phyloP scores from a whole-genome alignment of 495 filamentous ascomycete genomes.

The Aspergillus taichungensis region DNA sequence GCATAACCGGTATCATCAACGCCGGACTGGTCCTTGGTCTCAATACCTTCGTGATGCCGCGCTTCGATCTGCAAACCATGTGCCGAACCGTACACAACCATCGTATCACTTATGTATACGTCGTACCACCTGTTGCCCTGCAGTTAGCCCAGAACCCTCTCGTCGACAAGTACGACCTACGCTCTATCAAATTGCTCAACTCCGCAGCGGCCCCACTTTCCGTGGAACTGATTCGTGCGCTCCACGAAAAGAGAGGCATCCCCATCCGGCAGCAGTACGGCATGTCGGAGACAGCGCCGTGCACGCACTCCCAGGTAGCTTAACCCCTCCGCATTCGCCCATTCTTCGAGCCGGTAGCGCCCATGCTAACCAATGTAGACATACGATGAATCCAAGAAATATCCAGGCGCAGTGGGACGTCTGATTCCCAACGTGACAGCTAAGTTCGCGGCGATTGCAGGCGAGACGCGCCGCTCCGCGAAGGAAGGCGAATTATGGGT shows the following conservation, averaged over 20 bases:
- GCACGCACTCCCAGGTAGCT: conserved; percentile 35
- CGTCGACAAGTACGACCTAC: conserved; percentile 62
- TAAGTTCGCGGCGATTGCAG: conserved; percentile 44
- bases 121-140: conserved; percentile 75
- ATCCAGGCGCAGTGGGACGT: conserved; percentile 54
- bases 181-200: conserved; percentile 62
- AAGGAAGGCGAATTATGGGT: conserved; percentile 51
- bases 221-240: conserved; percentile 58
- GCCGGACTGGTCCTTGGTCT: no score
- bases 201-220: conserved; percentile 76
- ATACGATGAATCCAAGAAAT: no score
- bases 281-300: conserved; percentile 55
- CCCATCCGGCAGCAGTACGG: conserved; percentile 69
- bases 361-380: no score
- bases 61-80: conserved; percentile 64
- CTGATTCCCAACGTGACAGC: conserved; percentile 63
- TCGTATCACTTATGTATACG: conserved; percentile 61
- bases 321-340: no score
- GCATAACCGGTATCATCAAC: no score
- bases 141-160: conserved; percentile 60
- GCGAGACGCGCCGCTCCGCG: conserved; percentile 15
- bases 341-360: no score
- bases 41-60: conserved; percentile 6
- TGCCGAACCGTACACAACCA: conserved; percentile 59
- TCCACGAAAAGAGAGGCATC: conserved; percentile 56